Base-by-base conservation (phyloP, 2,329 filamentous ascomycete species). In the Cladobotryum protrusum region DNA sequence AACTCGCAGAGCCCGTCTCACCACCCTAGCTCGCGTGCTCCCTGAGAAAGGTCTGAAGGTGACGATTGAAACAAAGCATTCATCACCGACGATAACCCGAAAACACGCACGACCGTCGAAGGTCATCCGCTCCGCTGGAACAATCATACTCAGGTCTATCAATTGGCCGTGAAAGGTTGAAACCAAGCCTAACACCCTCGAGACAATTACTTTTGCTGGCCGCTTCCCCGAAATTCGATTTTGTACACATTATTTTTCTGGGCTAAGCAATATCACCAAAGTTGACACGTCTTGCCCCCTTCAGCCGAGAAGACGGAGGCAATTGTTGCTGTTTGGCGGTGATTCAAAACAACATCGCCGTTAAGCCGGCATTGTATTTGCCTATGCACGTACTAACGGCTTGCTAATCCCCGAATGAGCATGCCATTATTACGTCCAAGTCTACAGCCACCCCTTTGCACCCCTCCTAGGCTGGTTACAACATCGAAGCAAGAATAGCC, bases 11-110 rank as follows among this genome's bases (percentile, higher is more conserved):
- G 24, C 24, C 24, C 24, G 24, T 29, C 7, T 8, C 24, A n/a
- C 6, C 24, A 2, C 24, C 24, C 24, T 7, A 24, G 7, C 7
- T 29, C 24, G 24, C n/a, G 13, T n/a, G 35, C 35, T 12, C n/a
- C n/a, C 12, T 17, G 12, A n/a, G 5, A 37, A 37, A 6, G 14
- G 35, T 8, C 35, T 37, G 13, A 6, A 37, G 35, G 35, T 37
- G 14, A 37, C 14, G 14, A 37, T n/a, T n/a, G 17, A 29, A 29
- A 9, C 24, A 29, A 29, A 29, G 24, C 24, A 29, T 9, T 40
- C 17, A 18, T 37, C 45, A 45, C 52, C 52, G 52, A 53, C 45
- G 52, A 53, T 53, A 53, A 51, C 45, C 52, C 52, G 52, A 53
- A 46, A 32, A 15, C 43, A 14, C 42, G 50, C 52, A 48, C 48